These are phyloP conservation scores for Aspergillus neoniger DNA, from an alignment of 2,329 filamentous ascomycete genomes.

Conservation along the genomic window DNA sequence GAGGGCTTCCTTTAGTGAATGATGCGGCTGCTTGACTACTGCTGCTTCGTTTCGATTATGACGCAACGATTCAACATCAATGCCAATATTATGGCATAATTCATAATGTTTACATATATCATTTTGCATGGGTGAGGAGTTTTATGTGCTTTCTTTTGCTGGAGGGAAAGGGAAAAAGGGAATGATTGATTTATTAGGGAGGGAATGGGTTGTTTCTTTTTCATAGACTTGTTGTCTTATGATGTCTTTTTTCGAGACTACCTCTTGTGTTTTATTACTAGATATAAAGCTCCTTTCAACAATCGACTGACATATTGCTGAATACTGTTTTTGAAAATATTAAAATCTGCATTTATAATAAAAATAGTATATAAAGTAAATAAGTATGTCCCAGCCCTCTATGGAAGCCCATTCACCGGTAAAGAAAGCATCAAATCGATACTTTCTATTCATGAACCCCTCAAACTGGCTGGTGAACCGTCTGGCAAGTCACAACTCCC, in stretches of 20 bases:
- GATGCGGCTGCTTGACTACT: not conserved
- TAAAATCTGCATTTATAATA: not conserved
- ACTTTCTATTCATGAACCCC: slow-evolving; percentile 42
- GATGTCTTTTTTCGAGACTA: not conserved
- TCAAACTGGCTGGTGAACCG: slow-evolving; percentile 49
- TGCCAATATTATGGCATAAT: slow-evolving; percentile 11
- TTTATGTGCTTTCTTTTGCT: not conserved
- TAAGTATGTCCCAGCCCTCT: slow-evolving; percentile 46
- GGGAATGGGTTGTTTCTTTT: not conserved
- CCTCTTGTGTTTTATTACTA: not conserved
- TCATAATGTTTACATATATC: slow-evolving; percentile 16
- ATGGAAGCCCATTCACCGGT: slow-evolving; percentile 48
- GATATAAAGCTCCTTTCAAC: not conserved
- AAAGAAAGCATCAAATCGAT: slow-evolving; percentile 10
- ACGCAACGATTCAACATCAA: slow-evolving; percentile 21
- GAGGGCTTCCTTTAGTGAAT: too few relatives aligned
- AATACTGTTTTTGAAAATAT: not conserved
- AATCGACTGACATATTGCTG: not conserved
- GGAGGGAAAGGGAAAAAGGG: not conserved
- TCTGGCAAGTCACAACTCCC: slow-evolving; percentile 41
- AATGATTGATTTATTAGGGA: not conserved
- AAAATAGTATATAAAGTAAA: not conserved
- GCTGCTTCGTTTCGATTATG: slow-evolving; percentile 8
- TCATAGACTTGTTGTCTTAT: not conserved
- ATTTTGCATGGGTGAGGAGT: slow-evolving; percentile 10